Percentiles rank a stretch among this genome's conserved stretches.
These are phyloP conservation scores for Acacia confusa DNA, from an alignment of 306 rosid species.

Conservation along the genomic window DNA sequence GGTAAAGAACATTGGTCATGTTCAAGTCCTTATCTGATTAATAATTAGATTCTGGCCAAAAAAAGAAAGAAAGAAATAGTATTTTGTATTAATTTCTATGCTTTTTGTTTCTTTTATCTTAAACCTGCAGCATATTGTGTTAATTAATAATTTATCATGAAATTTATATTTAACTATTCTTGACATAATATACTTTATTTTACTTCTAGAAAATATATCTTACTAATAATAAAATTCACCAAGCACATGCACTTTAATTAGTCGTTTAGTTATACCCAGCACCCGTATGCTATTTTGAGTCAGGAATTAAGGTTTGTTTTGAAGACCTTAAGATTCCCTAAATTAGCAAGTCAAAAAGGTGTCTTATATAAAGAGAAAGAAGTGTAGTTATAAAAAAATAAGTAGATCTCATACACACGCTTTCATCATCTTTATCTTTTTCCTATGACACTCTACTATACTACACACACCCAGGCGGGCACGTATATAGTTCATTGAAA, in stretches of 20 bases:
- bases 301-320: neutral
- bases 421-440: neutral
- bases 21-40: neutral
- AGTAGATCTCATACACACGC: neutral
- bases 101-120: neutral
- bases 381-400: neutral
- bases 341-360: neutral
- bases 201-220: neutral
- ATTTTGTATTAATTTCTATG: neutral
- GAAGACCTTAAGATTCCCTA: neutral
- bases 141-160: neutral
- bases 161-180: neutral
- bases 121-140: neutral
- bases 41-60: neutral
- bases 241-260: neutral
- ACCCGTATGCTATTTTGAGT: neutral
- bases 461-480: too few relatives aligned
- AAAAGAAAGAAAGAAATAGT: neutral
- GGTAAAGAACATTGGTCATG: slow-evolving; percentile 9
- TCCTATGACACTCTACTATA: neutral
- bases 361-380: neutral
- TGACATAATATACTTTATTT: neutral
- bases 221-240: neutral
- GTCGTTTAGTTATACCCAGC: neutral
- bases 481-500: neutral